These are phyloP conservation scores for Botrytis cinerea DNA, from an alignment of 2,329 filamentous ascomycete genomes.

Conservation along the genomic window DNA sequence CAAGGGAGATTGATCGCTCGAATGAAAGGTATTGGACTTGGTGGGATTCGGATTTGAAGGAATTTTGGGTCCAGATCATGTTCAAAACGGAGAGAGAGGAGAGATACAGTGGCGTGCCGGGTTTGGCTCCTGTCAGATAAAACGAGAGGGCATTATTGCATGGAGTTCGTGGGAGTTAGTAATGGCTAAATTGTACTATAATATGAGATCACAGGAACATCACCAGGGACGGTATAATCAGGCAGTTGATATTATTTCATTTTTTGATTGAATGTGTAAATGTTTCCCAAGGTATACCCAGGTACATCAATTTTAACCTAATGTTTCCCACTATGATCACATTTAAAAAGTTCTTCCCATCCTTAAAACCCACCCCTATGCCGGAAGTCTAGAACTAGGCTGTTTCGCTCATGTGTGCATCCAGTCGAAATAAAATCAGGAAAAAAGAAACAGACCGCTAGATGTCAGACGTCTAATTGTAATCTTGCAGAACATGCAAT, in stretches of 20 bases:
- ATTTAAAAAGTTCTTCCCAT: slow-evolving; percentile 19
- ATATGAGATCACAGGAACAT: slow-evolving; percentile 10
- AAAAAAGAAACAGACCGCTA: slow-evolving; percentile 4
- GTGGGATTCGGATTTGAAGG: slow-evolving; percentile 94
- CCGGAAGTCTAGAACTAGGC: slow-evolving; percentile 21
- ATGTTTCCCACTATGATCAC: slow-evolving; percentile 21
- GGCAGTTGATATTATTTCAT: slow-evolving; percentile 17
- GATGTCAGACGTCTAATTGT: slow-evolving; percentile 21
- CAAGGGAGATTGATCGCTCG: slow-evolving; percentile 84
- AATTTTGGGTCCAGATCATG: slow-evolving; percentile 97
- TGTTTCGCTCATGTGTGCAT: slow-evolving; percentile 21
- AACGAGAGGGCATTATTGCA: slow-evolving; percentile 1
- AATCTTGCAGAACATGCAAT: slow-evolving; percentile 13
- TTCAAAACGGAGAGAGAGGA: slow-evolving; percentile 99
- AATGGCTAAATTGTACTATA: slow-evolving; percentile 24
- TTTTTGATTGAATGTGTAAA: slow-evolving; percentile 17
- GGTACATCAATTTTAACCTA: slow-evolving; percentile 20
- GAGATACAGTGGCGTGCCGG: slow-evolving; percentile 70
- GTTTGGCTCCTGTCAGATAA: slow-evolving; percentile 48
- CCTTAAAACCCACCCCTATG: slow-evolving; percentile 20
- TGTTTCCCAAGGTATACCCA: slow-evolving; percentile 8
- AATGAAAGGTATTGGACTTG: slow-evolving; percentile 90
- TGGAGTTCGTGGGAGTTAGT: slow-evolving; percentile 21
- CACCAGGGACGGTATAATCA: background rate
- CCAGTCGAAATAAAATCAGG: slow-evolving; percentile 13